These are phyloP conservation scores for Monosporozyma solicola DNA, from an alignment of 805 yeast species.

Conservation along the genomic window DNA sequence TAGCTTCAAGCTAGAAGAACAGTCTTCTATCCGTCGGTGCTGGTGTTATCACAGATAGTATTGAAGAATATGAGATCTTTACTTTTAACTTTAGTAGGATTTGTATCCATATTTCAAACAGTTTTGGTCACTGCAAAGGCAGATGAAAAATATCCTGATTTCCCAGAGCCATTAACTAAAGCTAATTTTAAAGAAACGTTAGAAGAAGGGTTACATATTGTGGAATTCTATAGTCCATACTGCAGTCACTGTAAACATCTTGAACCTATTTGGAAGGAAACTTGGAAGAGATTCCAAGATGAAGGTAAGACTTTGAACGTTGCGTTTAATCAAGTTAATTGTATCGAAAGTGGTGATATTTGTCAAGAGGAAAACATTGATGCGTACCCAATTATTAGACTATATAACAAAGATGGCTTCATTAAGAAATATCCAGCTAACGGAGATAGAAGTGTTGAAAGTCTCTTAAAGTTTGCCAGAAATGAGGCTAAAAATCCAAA, in stretches of 20 bases:
- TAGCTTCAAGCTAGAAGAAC: neutral
- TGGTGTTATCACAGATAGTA: neutral
- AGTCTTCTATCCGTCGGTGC: neutral
- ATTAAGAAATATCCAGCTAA: constrained; percentile 41
- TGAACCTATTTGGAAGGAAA: constrained; percentile 75
- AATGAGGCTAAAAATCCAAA: constrained; percentile 43
- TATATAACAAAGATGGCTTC: constrained; percentile 54
- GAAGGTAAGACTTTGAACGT: constrained; percentile 38
- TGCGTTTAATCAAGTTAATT: constrained; percentile 69
- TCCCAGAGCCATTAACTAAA: constrained; percentile 45
- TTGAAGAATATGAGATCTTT: neutral
- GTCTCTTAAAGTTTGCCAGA: constrained; percentile 44
- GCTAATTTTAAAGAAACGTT: constrained; percentile 43
- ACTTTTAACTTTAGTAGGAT: neutral
- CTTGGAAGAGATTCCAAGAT: constrained; percentile 42
- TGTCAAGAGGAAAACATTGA: constrained; percentile 58
- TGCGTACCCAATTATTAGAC: constrained; percentile 61
- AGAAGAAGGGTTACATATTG: constrained; percentile 54
- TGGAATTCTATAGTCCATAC: constrained; percentile 86
- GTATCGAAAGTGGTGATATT: constrained; percentile 78
- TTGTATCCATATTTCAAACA: constrained; percentile 1
- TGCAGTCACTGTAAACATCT: constrained; percentile 73
- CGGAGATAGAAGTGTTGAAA: constrained; percentile 39
- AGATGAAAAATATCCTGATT: constrained; percentile 6
- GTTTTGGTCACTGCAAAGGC: neutral